Base-by-base conservation (phyloP, 2,329 filamentous ascomycete genomes). In the Apiospora rasikravindrae region DNA sequence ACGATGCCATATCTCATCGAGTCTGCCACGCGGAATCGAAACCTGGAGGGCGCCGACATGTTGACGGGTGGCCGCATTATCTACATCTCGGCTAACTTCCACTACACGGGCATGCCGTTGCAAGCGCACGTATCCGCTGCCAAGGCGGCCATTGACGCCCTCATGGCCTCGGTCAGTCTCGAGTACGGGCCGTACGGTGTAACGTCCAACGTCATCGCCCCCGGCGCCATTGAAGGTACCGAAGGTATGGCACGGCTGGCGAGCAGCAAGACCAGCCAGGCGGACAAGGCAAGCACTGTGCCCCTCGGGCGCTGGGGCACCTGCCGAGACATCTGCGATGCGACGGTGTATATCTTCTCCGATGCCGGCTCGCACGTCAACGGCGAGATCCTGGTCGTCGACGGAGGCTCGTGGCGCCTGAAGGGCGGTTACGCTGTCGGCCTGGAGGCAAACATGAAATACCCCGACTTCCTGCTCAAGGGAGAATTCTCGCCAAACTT, bases 61-160 rank as follows among this genome's bases (percentile, higher is more conserved):
- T 86, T 78, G 47, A 93, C 92, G 0, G 93, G 93, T 67, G 95
- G 95, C 13, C 91, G 95, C 72, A 95, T 98, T 79, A 89, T 98
- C 78, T 97, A 95, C 82, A 89, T 98, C 73, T 96, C 93, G 64
- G 96, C 95, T 4, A 95, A 94, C 1, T 92, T 98, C 78, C 96
- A 98, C 84, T 98, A 96, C 84, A 92, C 93, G 0, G 95, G 94
- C 49, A 90, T 92, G 82, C 92, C 95, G 0, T 86, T 98, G 76
- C 96, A 98, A 82, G 89, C 93, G 1, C 96, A 98, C 82, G 95
- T 96, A n/a, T 88, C 92, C 2, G 95, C 95, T 1, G 96, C 96
- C 72, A 99, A 99, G 84, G 93, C 96, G 0, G 94, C 92, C 22
- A 91, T 99, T 14, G 96, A 99, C 82, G 92, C 94, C 1, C 89